Evolutionary conservation across 805 yeast species (phyloP).

Genomic region (Wickerhamomyces hampshirensis): DNA sequence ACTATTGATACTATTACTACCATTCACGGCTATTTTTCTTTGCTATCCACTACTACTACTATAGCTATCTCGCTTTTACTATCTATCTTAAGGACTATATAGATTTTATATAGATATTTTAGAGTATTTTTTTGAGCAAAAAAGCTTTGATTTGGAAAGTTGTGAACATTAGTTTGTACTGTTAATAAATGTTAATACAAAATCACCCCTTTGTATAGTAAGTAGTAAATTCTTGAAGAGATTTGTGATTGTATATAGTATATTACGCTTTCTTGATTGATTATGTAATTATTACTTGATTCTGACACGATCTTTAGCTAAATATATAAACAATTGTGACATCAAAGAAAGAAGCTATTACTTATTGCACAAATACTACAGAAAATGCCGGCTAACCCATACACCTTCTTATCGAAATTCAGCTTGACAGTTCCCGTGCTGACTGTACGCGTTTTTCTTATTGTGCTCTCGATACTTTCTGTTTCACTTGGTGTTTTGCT

Average conservation of each 20-base stretch:
- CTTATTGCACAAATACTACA: not conserved
- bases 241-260: too few relatives aligned
- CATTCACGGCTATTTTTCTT: not conserved
- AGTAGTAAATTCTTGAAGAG: too few relatives aligned
- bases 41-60: not conserved
- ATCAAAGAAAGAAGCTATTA: too few relatives aligned
- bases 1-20: not conserved
- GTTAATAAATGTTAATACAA: too few relatives aligned
- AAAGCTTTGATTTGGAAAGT: too few relatives aligned
- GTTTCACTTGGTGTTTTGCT: conserved; percentile 14
- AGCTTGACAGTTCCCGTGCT: conserved; percentile 20
- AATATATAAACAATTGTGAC: too few relatives aligned
- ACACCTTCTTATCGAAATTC: conserved; percentile 6
- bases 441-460: conserved; percentile 19
- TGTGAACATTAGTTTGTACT: too few relatives aligned
- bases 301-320: too few relatives aligned
- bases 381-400: conserved; percentile 5
- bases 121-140: too few relatives aligned
- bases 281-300: not conserved
- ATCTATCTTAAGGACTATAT: too few relatives aligned
- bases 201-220: too few relatives aligned
- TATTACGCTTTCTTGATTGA: not conserved
- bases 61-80: not conserved
- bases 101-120: too few relatives aligned
- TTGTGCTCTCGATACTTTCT: conserved; percentile 9